These are phyloP conservation scores for Miscanthus sacchariflorus DNA, from an alignment of 202 grass and related monocot species.

Conservation along the genomic window DNA sequence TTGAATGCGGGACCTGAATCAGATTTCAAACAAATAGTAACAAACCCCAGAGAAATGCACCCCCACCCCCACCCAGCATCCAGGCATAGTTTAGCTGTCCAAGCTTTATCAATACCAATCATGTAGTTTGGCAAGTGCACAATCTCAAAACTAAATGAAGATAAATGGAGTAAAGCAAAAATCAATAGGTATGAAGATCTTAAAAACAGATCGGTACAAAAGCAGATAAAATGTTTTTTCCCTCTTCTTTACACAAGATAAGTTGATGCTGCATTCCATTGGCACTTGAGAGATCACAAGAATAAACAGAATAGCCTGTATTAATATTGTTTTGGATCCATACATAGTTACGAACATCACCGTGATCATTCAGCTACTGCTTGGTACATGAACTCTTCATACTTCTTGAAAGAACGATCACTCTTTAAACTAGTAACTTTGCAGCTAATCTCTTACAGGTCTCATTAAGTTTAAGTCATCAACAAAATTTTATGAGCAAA, in stretches of 20 bases:
- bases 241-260: neutral
- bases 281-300: neutral
- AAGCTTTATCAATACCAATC: neutral
- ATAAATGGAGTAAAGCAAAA: neutral
- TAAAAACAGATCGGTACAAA: neutral
- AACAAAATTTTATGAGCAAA: conserved; percentile 23
- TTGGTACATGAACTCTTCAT: neutral
- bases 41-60: neutral
- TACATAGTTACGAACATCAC: neutral
- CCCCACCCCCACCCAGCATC: neutral
- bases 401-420: neutral
- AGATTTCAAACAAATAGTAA: conserved; percentile 3
- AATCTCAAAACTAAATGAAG: conserved; percentile 14
- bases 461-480: neutral
- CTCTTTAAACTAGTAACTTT: neutral
- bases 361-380: neutral
- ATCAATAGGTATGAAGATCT: neutral
- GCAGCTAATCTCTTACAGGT: neutral
- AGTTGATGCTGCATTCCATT: neutral
- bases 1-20: neutral
- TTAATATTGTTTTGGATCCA: neutral
- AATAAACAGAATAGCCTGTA: neutral
- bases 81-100: neutral
- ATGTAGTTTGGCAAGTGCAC: conserved; percentile 2
- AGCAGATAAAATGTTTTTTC: neutral